A percentile compares a stretch with the other conserved stretches of the same genome.
These are phyloP conservation scores for Neospermospora avenae DNA, from an alignment of 2,329 filamentous ascomycete species.

Conservation along the genomic window DNA sequence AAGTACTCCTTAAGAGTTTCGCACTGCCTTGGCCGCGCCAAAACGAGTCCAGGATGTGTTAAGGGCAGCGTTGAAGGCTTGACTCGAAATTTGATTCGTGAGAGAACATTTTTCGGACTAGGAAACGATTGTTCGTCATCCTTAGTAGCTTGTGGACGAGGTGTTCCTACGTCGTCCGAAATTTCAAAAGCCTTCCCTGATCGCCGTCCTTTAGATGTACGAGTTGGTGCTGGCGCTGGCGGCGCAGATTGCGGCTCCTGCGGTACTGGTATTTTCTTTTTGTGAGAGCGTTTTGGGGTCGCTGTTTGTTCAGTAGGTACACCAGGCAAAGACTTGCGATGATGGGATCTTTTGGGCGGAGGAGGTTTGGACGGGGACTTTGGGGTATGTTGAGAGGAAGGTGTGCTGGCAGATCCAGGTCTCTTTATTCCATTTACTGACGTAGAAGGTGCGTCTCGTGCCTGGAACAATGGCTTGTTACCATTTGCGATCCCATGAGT, in stretches of 20 bases:
- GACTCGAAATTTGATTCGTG: slow-evolving; percentile 50
- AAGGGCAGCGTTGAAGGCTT: slow-evolving; percentile 51
- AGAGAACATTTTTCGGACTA: slow-evolving; percentile 32
- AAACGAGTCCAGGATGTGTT: slow-evolving; percentile 57
- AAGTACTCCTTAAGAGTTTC: slow-evolving; percentile 58
- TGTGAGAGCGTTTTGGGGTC: slow-evolving; percentile 28
- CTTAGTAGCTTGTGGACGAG: slow-evolving; percentile 14
- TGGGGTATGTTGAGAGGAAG: slow-evolving; percentile 16
- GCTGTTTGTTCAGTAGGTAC: slow-evolving; percentile 28
- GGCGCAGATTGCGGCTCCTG: slow-evolving; percentile 25
- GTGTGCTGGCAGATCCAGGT: slow-evolving; percentile 18
- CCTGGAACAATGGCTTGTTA: slow-evolving; percentile 16
- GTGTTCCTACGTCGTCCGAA: slow-evolving; percentile 19
- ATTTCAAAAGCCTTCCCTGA: slow-evolving; percentile 25
- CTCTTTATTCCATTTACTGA: slow-evolving; percentile 26
- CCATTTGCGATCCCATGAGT: slow-evolving; percentile 28
- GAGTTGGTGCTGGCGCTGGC: slow-evolving; percentile 18
- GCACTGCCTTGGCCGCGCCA: slow-evolving; percentile 49
- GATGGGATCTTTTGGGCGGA: slow-evolving; percentile 32
- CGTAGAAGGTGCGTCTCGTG: slow-evolving; percentile 20
- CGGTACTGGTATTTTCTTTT: slow-evolving; percentile 22
- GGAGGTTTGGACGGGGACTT: slow-evolving; percentile 26
- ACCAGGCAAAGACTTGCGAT: slow-evolving; percentile 29
- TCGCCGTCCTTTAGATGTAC: slow-evolving; percentile 24
- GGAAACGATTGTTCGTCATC: slow-evolving; percentile 20